Conservation (phyloP, 2,329 filamentous ascomycete genomes). For the Apiospora sp. region DNA sequence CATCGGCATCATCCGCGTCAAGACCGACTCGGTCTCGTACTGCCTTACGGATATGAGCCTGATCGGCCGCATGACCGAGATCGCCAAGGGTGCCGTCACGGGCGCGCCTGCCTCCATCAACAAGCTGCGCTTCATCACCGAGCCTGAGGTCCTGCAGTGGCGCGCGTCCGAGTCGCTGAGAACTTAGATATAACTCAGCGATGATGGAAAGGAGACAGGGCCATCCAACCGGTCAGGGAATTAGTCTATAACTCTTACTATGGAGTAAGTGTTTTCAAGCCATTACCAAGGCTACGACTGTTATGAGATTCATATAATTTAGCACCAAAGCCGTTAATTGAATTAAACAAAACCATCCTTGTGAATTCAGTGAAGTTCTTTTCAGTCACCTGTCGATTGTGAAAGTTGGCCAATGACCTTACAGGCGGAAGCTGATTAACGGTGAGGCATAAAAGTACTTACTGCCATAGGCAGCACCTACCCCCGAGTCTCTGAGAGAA, state of each 20-base stretch:
- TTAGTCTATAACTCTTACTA: not conserved
- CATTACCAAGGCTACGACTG: not conserved
- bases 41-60: conserved; percentile 69
- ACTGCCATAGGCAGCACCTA: too few species aligned
- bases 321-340: not conserved
- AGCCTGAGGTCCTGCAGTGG: conserved; percentile 72
- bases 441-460: too few species aligned
- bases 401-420: too few species aligned
- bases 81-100: conserved; percentile 78
- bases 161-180: conserved; percentile 11
- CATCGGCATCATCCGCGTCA: conserved; percentile 82
- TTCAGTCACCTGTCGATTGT: too few species aligned
- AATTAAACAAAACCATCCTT: not conserved
- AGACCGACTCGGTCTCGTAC: conserved; percentile 76
- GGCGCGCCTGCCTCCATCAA: conserved; percentile 77
- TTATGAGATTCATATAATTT: conserved; percentile 1
- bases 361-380: too few species aligned
- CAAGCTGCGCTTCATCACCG: conserved; percentile 76
- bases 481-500: too few species aligned
- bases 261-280: not conserved
- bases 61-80: conserved; percentile 70
- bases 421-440: too few species aligned
- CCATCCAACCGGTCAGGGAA: not conserved
- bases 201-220: too few species aligned
- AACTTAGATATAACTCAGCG: not conserved